phyloP scores from a whole-genome alignment of 192 early-diverging fungal species.

The Paraglomus brasilianum region DNA sequence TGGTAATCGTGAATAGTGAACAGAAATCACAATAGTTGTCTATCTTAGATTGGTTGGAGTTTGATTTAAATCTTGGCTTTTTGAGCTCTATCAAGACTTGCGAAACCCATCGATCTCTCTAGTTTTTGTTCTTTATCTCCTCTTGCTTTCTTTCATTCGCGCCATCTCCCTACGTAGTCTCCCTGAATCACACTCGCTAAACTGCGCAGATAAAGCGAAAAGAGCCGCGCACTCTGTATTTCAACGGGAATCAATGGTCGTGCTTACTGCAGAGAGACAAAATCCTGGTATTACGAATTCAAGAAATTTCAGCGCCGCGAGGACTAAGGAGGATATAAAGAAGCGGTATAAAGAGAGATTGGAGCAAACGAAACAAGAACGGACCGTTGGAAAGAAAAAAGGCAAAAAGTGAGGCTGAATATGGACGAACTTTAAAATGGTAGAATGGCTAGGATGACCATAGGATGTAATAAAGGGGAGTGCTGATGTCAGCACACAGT shows the following conservation, averaged over 20 bases:
- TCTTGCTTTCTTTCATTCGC: neutral
- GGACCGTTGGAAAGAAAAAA: neutral
- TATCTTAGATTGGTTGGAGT: too few species aligned
- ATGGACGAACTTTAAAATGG: too few species aligned
- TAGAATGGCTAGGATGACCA: too few species aligned
- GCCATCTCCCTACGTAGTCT: neutral
- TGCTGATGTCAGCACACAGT: too few species aligned
- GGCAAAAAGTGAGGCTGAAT: neutral
- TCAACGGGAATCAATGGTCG: constrained; percentile 19
- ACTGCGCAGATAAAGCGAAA: constrained; percentile 25
- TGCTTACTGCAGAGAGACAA: constrained; percentile 14
- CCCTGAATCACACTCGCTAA: constrained; percentile 23
- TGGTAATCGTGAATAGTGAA: too few species aligned
- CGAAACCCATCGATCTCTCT: too few species aligned
- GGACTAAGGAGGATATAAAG: constrained; percentile 25
- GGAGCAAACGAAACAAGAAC: constrained; percentile 5
- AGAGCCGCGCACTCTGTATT: neutral
- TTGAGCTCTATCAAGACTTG: too few species aligned
- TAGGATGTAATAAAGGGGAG: too few species aligned
- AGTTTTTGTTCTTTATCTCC: neutral
- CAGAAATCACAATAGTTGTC: too few species aligned
- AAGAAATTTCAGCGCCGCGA: constrained; percentile 12
- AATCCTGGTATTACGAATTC: constrained; percentile 19
- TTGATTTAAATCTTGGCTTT: too few species aligned
- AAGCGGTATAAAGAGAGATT: constrained; percentile 29